phyloP scores from a whole-genome alignment of 495 filamentous ascomycete species.

The Neohortaea acidophila region DNA sequence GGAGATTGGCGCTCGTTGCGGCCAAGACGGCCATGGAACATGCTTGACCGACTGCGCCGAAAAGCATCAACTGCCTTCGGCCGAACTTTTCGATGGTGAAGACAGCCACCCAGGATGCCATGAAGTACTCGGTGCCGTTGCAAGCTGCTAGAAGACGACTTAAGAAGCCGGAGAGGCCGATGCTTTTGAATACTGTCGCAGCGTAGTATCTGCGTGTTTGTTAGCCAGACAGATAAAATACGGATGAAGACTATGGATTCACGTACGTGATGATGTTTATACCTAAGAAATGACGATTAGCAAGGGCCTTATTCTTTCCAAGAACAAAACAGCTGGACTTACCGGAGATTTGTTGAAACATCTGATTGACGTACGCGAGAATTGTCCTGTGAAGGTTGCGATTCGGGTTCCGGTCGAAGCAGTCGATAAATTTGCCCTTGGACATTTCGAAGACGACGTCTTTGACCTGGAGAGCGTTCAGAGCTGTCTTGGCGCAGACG shows the following conservation, averaged over 20 bases:
- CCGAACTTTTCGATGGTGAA: slow-evolving; percentile 39
- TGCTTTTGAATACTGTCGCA: slow-evolving; percentile 43
- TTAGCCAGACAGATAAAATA: slow-evolving; percentile 25
- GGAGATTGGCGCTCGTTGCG: slow-evolving; percentile 16
- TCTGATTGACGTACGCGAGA: slow-evolving; percentile 60
- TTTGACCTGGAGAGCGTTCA: too few relatives aligned
- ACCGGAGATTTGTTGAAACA: slow-evolving; percentile 63
- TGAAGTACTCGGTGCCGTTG: slow-evolving; percentile 38
- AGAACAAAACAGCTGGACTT: too few relatives aligned
- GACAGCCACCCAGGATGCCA: slow-evolving; percentile 35
- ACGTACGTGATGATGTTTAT: slow-evolving; percentile 43
- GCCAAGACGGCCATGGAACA: slow-evolving; percentile 36
- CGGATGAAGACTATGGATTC: slow-evolving; percentile 32
- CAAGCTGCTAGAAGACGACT: slow-evolving; percentile 29
- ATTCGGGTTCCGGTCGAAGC: slow-evolving; percentile 57
- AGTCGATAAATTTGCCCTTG: slow-evolving; percentile 47
- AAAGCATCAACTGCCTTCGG: slow-evolving; percentile 39
- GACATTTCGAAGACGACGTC: slow-evolving; percentile 59
- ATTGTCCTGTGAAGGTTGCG: slow-evolving; percentile 59
- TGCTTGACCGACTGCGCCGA: slow-evolving; percentile 36
- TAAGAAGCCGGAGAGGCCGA: slow-evolving; percentile 31
- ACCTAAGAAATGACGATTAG: too few relatives aligned
- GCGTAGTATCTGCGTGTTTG: slow-evolving; percentile 33
- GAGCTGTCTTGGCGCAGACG: too few relatives aligned
- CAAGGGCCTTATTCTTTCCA: too few relatives aligned